These are phyloP conservation scores for Suhomyces sp. DNA, from an alignment of 805 yeast genomes.

Conservation along the genomic window DNA sequence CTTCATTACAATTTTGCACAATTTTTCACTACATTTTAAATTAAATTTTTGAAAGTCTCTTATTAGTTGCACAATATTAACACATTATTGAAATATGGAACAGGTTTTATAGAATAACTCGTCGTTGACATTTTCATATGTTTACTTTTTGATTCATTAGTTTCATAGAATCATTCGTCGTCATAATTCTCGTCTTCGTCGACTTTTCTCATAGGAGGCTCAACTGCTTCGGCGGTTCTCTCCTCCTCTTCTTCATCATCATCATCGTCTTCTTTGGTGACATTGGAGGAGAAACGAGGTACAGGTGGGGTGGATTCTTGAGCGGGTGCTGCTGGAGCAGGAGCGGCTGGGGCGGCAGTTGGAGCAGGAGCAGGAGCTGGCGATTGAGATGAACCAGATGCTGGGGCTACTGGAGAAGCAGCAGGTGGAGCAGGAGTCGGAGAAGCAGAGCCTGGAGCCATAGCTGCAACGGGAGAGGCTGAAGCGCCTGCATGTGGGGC, in stretches of 20 bases:
- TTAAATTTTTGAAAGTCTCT: not conserved
- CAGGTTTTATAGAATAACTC: not conserved
- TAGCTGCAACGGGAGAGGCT: constrained; percentile 5
- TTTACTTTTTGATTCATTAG: not conserved
- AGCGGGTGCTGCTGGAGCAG: constrained; percentile 6
- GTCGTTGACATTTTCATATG: not conserved
- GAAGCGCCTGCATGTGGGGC: constrained; percentile 5
- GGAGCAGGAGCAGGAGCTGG: constrained; percentile 2
- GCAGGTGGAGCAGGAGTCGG: constrained; percentile 2
- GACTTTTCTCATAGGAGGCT: constrained; percentile 44
- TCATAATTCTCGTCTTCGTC: constrained; percentile 48
- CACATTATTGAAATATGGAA: constrained; percentile 3
- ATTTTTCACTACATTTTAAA: not conserved
- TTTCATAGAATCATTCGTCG: constrained; percentile 28
- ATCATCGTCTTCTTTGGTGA: constrained; percentile 19
- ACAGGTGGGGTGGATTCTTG: constrained; percentile 5
- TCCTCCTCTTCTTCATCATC: constrained; percentile 32
- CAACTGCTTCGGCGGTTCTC: constrained; percentile 27
- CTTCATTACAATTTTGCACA: too few relatives aligned
- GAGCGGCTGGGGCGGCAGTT: constrained; percentile 4
- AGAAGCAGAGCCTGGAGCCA: constrained; percentile 6
- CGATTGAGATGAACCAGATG: not conserved
- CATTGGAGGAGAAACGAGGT: constrained; percentile 20
- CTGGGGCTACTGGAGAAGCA: constrained; percentile 5
- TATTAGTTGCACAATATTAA: not conserved